Base-by-base conservation (phyloP, 768 basidiomycete genomes). In the Nevesoporus exiguus region DNA sequence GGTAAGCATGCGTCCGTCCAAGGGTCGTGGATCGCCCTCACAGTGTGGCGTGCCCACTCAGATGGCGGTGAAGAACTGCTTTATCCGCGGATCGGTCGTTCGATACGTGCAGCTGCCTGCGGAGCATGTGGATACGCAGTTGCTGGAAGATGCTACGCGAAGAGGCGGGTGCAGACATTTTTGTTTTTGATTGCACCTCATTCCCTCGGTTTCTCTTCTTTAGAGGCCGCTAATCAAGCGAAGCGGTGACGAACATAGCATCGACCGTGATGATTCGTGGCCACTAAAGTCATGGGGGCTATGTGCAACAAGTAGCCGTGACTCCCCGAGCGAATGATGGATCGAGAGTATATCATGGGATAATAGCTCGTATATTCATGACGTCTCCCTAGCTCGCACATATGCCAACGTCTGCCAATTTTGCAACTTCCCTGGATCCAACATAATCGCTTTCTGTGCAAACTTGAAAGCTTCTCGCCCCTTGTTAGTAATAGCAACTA, bases 51-150 rank as follows among this genome's bases (percentile, higher is more conserved):
- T 31, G 31, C 13, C 42, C 52, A 17, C 43, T 33, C 62, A 98
- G 96, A 94, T 98, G 86, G 94, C 96, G 0, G 94, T 99, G 40
- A 96, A 95, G 76, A 98, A 98, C 71, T 97, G 94, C 71, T 99
- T 99, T 69, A 99, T 99, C 63, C 88, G 97, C 40, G 97, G 97
- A 58, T 96, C 93, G 17, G 97, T 98, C 14, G 95, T 99, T 49
- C 88, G 97, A 61, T 99, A 99, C 65, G 97, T 98, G 19, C 92
- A 96, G 68, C 78, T 99, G 51, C 93, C 93, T 3, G 84, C 91
- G 24, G 87, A 90, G 58, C 89, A 90, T 56, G 93, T 99, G 54
- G 97, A 99, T 71, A 97, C 93, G 2, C 93, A 95, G 61, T 73
- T 98, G 48, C 70, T 99, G 37, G 96, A 99, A 73, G 96, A 99